These are phyloP conservation scores for Fusarium sp. DNA, from an alignment of 2,329 filamentous ascomycete genomes.

Conservation along the genomic window DNA sequence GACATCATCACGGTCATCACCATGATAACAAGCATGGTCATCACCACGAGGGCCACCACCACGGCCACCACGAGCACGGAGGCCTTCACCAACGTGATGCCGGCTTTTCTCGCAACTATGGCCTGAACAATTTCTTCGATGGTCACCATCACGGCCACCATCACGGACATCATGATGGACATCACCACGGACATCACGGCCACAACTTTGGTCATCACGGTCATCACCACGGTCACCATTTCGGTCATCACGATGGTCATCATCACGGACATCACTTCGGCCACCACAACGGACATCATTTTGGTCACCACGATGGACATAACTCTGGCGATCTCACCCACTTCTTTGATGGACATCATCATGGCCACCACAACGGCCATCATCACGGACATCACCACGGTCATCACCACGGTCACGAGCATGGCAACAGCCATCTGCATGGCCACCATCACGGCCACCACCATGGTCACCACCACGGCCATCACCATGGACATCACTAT, in stretches of 20 bases:
- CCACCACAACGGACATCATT: not conserved
- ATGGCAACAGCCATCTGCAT: not conserved
- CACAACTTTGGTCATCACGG: not conserved
- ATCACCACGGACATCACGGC: not conserved
- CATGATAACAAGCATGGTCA: not conserved
- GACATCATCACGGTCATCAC: not conserved
- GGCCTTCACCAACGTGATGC: not conserved
- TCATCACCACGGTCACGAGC: not conserved
- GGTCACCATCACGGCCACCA: not conserved
- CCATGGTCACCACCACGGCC: not conserved
- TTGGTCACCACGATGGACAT: not conserved
- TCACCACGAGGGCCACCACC: not conserved
- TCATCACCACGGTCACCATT: not conserved
- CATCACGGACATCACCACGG: not conserved
- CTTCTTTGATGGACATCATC: not conserved
- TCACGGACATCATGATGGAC: not conserved
- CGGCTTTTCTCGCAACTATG: not conserved
- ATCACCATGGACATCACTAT: not conserved
- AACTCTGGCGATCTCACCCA: not conserved
- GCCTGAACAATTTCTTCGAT: conserved; percentile 12
- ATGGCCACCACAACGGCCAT: conserved; percentile 1
- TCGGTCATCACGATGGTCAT: not conserved
- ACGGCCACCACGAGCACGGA: not conserved
- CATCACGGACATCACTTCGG: not conserved
- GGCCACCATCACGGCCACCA: not conserved